These are phyloP conservation scores for Aspergillus costaricaensis DNA, from an alignment of 2,329 filamentous ascomycete species.

Conservation along the genomic window DNA sequence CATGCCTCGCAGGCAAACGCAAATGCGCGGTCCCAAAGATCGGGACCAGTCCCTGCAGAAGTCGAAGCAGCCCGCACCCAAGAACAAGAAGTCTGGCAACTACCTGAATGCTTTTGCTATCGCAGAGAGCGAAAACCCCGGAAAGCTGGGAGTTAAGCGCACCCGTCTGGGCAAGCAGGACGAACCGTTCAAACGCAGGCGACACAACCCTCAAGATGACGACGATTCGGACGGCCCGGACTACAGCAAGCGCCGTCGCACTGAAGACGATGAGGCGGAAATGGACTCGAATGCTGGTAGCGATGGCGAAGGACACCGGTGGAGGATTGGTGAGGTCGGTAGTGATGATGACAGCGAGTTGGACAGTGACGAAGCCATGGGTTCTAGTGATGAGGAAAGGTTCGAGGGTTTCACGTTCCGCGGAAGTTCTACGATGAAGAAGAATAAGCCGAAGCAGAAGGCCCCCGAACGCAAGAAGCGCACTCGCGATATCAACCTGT, in stretches of 20 bases:
- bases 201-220: slow-evolving; percentile 40
- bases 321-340: slow-evolving; percentile 72
- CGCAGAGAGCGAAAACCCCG: slow-evolving; percentile 59
- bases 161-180: slow-evolving; percentile 62
- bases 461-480: slow-evolving; percentile 26
- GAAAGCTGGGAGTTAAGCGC: slow-evolving; percentile 55
- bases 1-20: slow-evolving; percentile 47
- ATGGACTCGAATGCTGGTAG: slow-evolving; percentile 70
- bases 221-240: slow-evolving; percentile 43
- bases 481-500: slow-evolving; percentile 48
- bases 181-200: slow-evolving; percentile 47
- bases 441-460: slow-evolving; percentile 40
- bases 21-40: slow-evolving; percentile 36
- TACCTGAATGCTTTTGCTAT: slow-evolving; percentile 65
- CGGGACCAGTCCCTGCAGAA: slow-evolving; percentile 42
- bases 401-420: slow-evolving; percentile 76
- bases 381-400: slow-evolving; percentile 81
- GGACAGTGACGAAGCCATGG: slow-evolving; percentile 80
- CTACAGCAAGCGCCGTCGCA: slow-evolving; percentile 50
- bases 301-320: slow-evolving; percentile 83
- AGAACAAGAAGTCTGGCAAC: slow-evolving; percentile 48
- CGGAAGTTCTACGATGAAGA: slow-evolving; percentile 54
- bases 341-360: slow-evolving; percentile 69
- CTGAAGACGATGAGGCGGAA: slow-evolving; percentile 40
- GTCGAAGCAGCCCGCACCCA: slow-evolving; percentile 43